Percentiles rank a stretch among this genome's conserved stretches.
Conservation (phyloP, 2,329 filamentous ascomycete species). For the Ceratocystiopsis sp. region DNA sequence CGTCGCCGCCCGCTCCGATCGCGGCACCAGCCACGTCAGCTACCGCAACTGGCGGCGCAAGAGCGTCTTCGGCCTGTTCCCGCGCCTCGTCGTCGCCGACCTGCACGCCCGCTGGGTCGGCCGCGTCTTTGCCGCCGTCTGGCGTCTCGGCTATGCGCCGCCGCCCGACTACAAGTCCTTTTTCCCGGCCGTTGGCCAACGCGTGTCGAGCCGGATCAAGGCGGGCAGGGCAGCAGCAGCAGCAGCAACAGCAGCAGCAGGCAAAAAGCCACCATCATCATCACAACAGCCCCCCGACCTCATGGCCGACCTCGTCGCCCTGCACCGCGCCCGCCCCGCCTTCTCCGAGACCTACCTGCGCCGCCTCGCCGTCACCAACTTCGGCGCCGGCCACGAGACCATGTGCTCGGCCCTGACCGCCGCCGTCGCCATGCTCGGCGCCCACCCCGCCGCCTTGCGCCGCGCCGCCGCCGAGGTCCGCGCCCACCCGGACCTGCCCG, state of each 20-base stretch:
- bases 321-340: conserved; percentile 26
- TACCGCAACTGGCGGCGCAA: conserved; percentile 35
- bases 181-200: conserved; percentile 19
- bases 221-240: neutral
- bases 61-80: conserved; percentile 34
- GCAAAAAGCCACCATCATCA: neutral
- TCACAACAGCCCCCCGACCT: conserved; percentile 22
- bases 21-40: conserved; percentile 28
- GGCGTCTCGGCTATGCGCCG: conserved; percentile 28
- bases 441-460: conserved; percentile 17
- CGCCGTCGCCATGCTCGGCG: conserved; percentile 28
- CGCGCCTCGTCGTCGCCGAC: conserved; percentile 21
- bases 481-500: neutral
- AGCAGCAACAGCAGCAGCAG: neutral
- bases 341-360: conserved; percentile 31
- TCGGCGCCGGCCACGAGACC: conserved; percentile 38
- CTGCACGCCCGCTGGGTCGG: conserved; percentile 20
- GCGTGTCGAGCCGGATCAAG: conserved; percentile 2
- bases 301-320: conserved; percentile 26
- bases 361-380: conserved; percentile 36
- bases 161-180: conserved; percentile 28
- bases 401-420: conserved; percentile 35
- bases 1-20: conserved; percentile 25
- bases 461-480: conserved; percentile 17
- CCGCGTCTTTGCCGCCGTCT: conserved; percentile 23